Evolutionary conservation across 2,329 filamentous ascomycete species (phyloP).

Genomic region (Colletotrichum sp.): DNA sequence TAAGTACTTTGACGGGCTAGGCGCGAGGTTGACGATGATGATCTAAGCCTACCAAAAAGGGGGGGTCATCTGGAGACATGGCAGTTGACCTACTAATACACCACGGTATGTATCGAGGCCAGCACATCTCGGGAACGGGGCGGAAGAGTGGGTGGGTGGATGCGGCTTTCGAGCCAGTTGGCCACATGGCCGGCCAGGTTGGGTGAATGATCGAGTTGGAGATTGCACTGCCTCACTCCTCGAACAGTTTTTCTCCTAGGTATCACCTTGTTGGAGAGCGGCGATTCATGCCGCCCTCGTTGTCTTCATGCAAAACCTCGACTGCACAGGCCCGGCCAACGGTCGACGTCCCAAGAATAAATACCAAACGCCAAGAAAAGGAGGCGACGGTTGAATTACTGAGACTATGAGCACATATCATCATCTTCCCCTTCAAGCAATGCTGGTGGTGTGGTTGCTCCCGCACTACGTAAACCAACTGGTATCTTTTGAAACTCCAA

Average conservation of each 20-base stretch:
- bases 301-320: not conserved
- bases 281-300: not conserved
- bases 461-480: not conserved
- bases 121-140: not conserved
- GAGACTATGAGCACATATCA: not conserved
- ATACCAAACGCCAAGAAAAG: conserved; percentile 10
- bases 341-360: not conserved
- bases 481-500: conserved; percentile 9
- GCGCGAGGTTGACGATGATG: not conserved
- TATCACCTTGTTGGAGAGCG: not conserved
- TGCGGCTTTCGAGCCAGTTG: not conserved
- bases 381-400: not conserved
- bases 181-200: not conserved
- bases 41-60: not conserved
- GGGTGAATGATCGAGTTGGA: not conserved
- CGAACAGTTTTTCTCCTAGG: not conserved
- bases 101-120: not conserved
- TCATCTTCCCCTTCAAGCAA: not conserved
- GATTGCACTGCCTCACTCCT: conserved; percentile 13
- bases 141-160: not conserved
- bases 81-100: not conserved
- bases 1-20: not conserved
- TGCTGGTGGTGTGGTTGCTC: not conserved
- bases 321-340: not conserved
- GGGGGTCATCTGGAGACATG: not conserved